Conservation (phyloP, 1,139 yeast genomes). For the Saccharomycopsis hybrid region DNA sequence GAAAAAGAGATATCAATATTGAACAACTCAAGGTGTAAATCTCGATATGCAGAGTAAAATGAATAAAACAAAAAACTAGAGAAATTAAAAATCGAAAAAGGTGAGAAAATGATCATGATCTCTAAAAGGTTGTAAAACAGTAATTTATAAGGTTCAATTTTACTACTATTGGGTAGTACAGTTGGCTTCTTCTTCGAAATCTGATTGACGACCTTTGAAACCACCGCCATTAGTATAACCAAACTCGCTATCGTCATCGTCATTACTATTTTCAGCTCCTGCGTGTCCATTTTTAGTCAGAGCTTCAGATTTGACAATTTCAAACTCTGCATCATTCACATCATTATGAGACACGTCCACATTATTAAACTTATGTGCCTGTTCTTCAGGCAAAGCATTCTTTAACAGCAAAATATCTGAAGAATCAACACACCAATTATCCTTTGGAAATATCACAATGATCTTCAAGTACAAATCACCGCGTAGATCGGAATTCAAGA, state of each 20-base stretch:
- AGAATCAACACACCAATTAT: constrained; percentile 70
- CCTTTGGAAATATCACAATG: constrained; percentile 76
- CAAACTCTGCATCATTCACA: constrained; percentile 33
- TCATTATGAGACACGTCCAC: constrained; percentile 29
- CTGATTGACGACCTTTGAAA: constrained; percentile 16
- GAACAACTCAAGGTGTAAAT: too few species aligned
- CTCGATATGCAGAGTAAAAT: too few species aligned
- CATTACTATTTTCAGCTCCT: constrained; percentile 20
- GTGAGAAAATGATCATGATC: too few species aligned
- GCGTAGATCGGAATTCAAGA: constrained; percentile 35
- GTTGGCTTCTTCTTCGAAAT: constrained; percentile 11
- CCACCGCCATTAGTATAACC: constrained; percentile 21
- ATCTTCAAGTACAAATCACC: constrained; percentile 76
- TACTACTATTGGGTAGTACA: constrained; percentile 16
- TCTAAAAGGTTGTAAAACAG: too few species aligned
- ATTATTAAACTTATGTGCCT: constrained; percentile 7
- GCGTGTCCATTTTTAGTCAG: constrained; percentile 25
- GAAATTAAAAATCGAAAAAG: background rate
- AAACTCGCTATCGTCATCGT: constrained; percentile 17
- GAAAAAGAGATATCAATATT: too few species aligned
- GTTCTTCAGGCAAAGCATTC: constrained; percentile 43
- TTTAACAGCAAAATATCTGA: constrained; percentile 49
- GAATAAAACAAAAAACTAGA: background rate
- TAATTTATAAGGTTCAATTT: too few species aligned
- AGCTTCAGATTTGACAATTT: constrained; percentile 35